Percentiles rank a stretch among this genome's conserved stretches.
Evolutionary conservation across 2,329 filamentous ascomycete genomes (phyloP).

Genomic region (Fusarium albosuccineum): DNA sequence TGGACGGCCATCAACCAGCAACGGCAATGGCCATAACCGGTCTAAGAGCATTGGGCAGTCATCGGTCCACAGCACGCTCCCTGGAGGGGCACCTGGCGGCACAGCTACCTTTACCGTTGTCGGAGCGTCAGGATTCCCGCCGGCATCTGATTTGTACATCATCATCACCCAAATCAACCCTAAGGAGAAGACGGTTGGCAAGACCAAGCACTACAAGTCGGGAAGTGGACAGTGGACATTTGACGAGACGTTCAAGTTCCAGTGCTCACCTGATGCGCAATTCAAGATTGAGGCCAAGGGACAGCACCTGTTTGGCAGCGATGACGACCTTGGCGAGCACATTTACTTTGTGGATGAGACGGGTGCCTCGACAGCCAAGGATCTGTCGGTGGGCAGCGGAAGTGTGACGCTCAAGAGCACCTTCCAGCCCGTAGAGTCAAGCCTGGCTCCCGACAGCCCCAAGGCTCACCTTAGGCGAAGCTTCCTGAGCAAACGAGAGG

Average conservation of each 20-base stretch:
- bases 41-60: constrained; percentile 73
- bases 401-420: constrained; percentile 79
- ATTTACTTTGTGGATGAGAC: constrained; percentile 93
- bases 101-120: constrained; percentile 85
- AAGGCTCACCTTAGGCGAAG: constrained; percentile 63
- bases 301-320: constrained; percentile 85
- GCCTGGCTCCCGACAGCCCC: constrained; percentile 60
- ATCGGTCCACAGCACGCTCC: constrained; percentile 74
- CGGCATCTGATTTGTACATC: constrained; percentile 83
- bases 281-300: constrained; percentile 91
- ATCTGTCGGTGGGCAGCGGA: constrained; percentile 79
- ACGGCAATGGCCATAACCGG: constrained; percentile 60
- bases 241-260: constrained; percentile 83
- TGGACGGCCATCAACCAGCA: constrained; percentile 45
- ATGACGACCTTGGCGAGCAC: constrained; percentile 86
- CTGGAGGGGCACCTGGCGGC: constrained; percentile 73
- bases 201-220: constrained; percentile 91
- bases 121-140: constrained; percentile 81
- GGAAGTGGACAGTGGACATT: constrained; percentile 74
- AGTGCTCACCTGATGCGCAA: constrained; percentile 83
- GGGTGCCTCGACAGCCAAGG: constrained; percentile 76
- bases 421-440: constrained; percentile 70
- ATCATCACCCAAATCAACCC: constrained; percentile 74
- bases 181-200: constrained; percentile 85
- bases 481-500: constrained; percentile 67